These are phyloP conservation scores for Carnegiea gigantea DNA, from an alignment of 179 eudicot genomes.

Conservation along the genomic window DNA sequence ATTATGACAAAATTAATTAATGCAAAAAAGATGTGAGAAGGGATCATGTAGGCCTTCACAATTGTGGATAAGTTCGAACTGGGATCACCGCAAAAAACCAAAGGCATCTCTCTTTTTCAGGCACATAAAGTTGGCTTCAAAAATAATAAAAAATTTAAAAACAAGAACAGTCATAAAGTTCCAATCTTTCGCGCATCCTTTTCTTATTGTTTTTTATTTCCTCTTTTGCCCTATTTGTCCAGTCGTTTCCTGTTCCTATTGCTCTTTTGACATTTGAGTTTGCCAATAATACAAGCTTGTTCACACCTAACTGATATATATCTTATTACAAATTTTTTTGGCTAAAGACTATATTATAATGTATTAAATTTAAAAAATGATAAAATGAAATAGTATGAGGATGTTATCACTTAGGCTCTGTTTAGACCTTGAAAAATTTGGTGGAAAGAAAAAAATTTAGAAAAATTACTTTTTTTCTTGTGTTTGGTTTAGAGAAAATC, in stretches of 20 bases:
- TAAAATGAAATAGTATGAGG: too few species aligned
- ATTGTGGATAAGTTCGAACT: slow-evolving; percentile 23
- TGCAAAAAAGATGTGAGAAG: slow-evolving; percentile 10
- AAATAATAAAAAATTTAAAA: too few species aligned
- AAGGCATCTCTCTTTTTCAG: slow-evolving; percentile 20
- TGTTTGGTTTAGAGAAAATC: too few species aligned
- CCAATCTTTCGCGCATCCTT: neutral
- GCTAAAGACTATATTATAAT: too few species aligned
- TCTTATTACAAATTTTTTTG: too few species aligned
- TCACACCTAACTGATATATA: neutral
- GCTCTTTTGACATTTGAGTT: neutral
- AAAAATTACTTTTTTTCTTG: too few species aligned
- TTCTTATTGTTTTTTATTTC: neutral
- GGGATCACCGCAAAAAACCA: slow-evolving; percentile 4
- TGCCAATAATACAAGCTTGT: neutral
- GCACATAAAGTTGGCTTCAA: neutral
- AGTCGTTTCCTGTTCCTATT: neutral
- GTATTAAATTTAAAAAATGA: too few species aligned
- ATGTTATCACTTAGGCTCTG: too few species aligned
- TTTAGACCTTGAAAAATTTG: too few species aligned
- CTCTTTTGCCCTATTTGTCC: neutral
- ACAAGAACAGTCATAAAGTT: neutral
- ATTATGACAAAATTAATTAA: neutral
- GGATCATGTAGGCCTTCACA: slow-evolving; percentile 17
- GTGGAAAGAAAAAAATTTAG: too few species aligned